Evolutionary conservation across 2,329 filamentous ascomycete genomes (phyloP), one percentile per base, ranked within the genome.

Genomic region (Lachnellula cervina): DNA sequence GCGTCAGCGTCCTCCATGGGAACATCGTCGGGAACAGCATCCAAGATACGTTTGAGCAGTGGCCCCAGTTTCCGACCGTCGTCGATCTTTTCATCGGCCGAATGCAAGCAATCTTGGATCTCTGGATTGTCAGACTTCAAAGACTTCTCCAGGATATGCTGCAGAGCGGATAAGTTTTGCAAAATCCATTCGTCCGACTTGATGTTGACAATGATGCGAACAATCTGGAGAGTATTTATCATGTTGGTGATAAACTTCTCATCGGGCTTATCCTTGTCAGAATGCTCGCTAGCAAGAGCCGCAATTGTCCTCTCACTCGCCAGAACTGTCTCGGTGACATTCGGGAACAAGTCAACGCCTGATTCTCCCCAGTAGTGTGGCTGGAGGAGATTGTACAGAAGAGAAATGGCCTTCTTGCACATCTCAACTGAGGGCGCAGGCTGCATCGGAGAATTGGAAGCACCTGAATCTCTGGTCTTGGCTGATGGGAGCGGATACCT

Each of bases 101-200:
- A 79, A 71, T 97, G 90, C 34, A 97, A 75, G 67, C 89, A 96
- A 67, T 97, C 93, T 66, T 99, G 95, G 8, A 99, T 84, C 68
- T 99, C 94, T 0, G 90, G 83, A 61, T 92, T 89, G 62, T 97
- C 93, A 3, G 87, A 93, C 65, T 89, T 90, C 52, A 99, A 75
- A 13, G 89, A 84, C 74, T 96, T 97, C 60, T 97, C 92, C 14
- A 97, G 74, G 13, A 97, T 83, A 69, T 90, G 96, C 70, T 97
- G 90, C 28, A 97, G 79, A 28, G 84, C 77, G 0, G 86, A 73
- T 64, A 96, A 81, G 61, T 90, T 89, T 65, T 84, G 84, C 51
- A 91, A 74, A 38, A 97, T 86, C 94, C 94, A 99, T 3, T 96
- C 90, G 66, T 96, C 87, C 0, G 89, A 78, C 71, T 96, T 95